Percentiles rank a stretch among this genome's conserved stretches.
Evolutionary conservation across 2,329 filamentous ascomycete species (phyloP).

Genomic region (Teratosphaeria nubilosa): DNA sequence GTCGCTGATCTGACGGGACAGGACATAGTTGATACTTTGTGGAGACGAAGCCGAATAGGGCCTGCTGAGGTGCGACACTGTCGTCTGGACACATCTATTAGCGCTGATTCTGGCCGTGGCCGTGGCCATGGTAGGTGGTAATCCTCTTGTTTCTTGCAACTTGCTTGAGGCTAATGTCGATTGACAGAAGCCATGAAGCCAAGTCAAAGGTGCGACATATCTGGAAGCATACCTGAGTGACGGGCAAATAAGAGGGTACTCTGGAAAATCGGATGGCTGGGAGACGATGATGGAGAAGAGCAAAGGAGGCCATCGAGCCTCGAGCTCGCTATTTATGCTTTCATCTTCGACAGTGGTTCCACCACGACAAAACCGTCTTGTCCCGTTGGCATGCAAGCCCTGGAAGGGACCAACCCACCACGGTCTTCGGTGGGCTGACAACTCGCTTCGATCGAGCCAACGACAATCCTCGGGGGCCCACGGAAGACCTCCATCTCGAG

Average conservation of each 20-base stretch:
- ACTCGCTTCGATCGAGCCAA: constrained; percentile 34
- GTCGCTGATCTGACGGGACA: not conserved
- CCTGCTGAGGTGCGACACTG: not conserved
- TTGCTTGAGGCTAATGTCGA: not conserved
- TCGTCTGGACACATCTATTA: not conserved
- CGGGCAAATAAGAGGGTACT: not conserved
- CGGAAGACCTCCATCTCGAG: constrained; percentile 32
- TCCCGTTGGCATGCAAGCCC: not conserved
- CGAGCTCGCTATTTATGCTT: constrained; percentile 23
- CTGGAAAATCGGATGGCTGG: constrained; percentile 8
- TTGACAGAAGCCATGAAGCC: not conserved
- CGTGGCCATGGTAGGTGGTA: not conserved
- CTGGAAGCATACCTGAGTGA: not conserved
- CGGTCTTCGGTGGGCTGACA: constrained; percentile 17
- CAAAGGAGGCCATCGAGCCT: constrained; percentile 1
- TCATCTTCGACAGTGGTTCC: constrained; percentile 4
- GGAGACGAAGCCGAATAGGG: not conserved
- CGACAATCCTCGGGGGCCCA: constrained; percentile 34
- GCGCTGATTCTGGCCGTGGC: not conserved
- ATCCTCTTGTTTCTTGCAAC: not conserved
- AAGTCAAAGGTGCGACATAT: not conserved
- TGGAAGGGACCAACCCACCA: constrained; percentile 3
- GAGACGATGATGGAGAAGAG: constrained; percentile 10
- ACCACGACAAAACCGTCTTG: not conserved
- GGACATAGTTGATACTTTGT: not conserved